Evolutionary conservation across 371 early-diverging fungal genomes (phyloP), one percentile per base, ranked within the genome.

Genomic region (Syncephalastrum racemosum): DNA sequence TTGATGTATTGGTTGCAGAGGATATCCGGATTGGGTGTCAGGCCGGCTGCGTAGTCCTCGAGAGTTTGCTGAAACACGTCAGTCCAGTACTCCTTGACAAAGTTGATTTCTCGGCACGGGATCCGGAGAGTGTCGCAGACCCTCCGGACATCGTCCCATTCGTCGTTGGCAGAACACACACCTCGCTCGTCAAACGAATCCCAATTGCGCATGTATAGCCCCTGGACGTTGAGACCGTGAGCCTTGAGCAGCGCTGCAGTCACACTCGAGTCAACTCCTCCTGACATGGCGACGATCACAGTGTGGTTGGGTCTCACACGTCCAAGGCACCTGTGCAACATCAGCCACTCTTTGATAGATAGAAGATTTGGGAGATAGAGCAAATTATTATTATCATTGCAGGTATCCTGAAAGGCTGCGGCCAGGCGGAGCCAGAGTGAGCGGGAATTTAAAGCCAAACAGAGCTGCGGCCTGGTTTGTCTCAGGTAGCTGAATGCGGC

Each of bases 151-250:
- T 94, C 93, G 16, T 74, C 67, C 87, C 88, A 95, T 63, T 96
- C 97, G 24, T 79, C 60, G 22, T 83, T 84, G 4, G 89, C 86
- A 4, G 92, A 83, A 47, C 94, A 94, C 4, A 80, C 83, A n/a
- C 90, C 93, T 14, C 70, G 72, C 52, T 93, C 94, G 55, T 93
- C 93, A 1, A 78, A 66, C 1, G 85, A 80, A 59, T 95, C 94
- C 98, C 98, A 96, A 70, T 97, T 97, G 52, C 86, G 86, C 96
- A 97, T 95, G 60, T 90, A 96, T 12, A 95, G 72, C 2, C 88
- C 96, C 43, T 86, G 77, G 4, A 94, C 88, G 31, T 78, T 62
- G 63, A 79, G 84, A 12, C 89, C 86, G 70, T 78, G 78, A 14
- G 71, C 54, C 40, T 86, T 74, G 4, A 96, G 70, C 18, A 96